Conservation (phyloP, 495 filamentous ascomycete species). For the Sordaria brevicollis region DNA sequence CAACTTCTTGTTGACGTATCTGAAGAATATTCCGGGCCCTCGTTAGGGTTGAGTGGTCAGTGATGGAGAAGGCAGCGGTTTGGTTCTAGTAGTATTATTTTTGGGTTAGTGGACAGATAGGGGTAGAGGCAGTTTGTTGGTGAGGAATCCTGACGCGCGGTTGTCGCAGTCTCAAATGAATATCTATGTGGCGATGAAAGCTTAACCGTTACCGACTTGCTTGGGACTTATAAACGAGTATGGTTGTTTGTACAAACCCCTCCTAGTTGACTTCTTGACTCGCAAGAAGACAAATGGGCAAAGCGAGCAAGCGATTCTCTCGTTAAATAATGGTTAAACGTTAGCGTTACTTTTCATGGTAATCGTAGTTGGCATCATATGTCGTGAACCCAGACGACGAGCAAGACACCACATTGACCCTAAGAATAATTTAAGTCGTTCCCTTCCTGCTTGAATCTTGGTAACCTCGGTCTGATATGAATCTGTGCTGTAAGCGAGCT, state of each 20-base stretch:
- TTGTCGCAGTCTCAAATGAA: background rate
- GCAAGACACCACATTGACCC: background rate
- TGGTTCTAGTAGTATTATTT: background rate
- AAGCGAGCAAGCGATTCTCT: background rate
- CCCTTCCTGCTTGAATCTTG: background rate
- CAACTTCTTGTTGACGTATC: constrained; percentile 68
- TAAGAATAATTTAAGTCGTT: background rate
- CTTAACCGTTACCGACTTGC: background rate
- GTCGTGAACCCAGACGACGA: background rate
- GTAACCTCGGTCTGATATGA: background rate
- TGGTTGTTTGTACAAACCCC: background rate
- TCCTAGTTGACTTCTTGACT: background rate
- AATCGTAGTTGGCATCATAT: background rate
- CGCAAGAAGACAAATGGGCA: background rate
- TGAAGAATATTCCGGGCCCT: constrained; percentile 33
- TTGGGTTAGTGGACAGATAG: background rate
- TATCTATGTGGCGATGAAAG: background rate
- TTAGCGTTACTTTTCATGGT: background rate
- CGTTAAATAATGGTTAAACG: background rate
- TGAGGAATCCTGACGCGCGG: background rate
- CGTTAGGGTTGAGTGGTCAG: background rate
- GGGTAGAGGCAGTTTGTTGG: background rate
- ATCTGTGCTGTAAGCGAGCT: background rate
- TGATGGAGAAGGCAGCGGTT: background rate
- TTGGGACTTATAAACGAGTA: background rate